Base-by-base conservation (phyloP, 148 eudicot species). In the Beta vulgaris region DNA sequence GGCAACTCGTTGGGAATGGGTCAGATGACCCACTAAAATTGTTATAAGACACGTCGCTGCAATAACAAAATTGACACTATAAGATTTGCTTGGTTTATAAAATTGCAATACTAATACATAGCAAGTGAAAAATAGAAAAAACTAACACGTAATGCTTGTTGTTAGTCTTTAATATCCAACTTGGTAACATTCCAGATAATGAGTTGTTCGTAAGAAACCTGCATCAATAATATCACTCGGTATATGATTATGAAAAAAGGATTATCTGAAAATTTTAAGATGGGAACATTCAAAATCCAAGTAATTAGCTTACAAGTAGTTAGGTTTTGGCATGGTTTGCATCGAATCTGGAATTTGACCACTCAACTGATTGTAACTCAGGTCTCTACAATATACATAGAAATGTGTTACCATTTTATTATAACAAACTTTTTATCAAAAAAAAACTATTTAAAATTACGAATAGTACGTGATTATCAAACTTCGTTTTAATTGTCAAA, bases 11-110 rank as follows among this genome's bases (percentile, higher is more conserved):
- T 10, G 53, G 7, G 34, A 77, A 46, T 48, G n/a, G n/a, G n/a
- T n/a, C n/a, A n/a, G n/a, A n/a, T n/a, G 83, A 58, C 16, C 48
- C 75, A 2, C 88, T 83, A 55, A 93, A 91, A 77, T 83, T 82
- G 83, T 93, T 93, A 81, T 89, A 86, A 9, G 96, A 90, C 72
- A 90, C 6, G 79, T 93, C 98, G 21, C 98, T 92, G 89, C 82
- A 76, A 53, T 23, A 66, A 43, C 37, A 48, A 36, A 0, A 57
- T 7, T 15, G 15, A 48, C 31, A 58, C 42, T 25, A 34, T 60
- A 10, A 37, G 29, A 67, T 43, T 36, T 72, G 3, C 10, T 19
- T 18, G 13, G 14, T 9, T 31, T 0, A 10, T 0, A 59, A 59
- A 42, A 28, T 21, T 21, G 23, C 9, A 55, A 19, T 55, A 9